phyloP scores from a whole-genome alignment of 108 stramenopile species.

The Skeletonema tropicum region DNA sequence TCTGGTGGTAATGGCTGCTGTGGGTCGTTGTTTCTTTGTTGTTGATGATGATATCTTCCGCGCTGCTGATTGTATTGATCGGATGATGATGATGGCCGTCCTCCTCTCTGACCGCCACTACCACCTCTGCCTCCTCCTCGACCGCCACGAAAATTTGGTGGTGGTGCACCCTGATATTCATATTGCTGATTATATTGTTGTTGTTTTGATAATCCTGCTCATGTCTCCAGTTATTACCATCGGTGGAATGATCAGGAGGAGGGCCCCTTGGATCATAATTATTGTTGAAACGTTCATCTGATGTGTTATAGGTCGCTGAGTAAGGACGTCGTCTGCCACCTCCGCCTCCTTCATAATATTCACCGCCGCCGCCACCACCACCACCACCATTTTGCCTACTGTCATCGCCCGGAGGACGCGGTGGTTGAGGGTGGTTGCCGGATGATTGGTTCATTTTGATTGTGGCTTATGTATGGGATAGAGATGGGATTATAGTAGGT shows the following conservation, averaged over 20 bases:
- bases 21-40: not conserved
- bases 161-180: not conserved
- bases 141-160: not conserved
- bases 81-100: not conserved
- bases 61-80: not conserved
- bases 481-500: too few species aligned
- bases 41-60: not conserved
- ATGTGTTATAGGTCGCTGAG: not conserved
- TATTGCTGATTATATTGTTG: too few species aligned
- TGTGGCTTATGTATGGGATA: too few species aligned
- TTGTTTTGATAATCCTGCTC: not conserved
- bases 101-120: not conserved
- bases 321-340: not conserved
- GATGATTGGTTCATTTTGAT: not conserved
- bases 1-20: slow-evolving; percentile 10
- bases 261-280: not conserved
- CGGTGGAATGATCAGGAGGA: too few species aligned
- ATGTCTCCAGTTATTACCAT: not conserved
- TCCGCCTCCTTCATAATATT: not conserved
- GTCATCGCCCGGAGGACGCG: not conserved
- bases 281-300: not conserved
- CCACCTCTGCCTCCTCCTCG: not conserved
- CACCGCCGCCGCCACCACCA: not conserved
- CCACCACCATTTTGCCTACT: not conserved
- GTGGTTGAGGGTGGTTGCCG: not conserved